These are phyloP conservation scores for Lactarius quietus DNA, from an alignment of 768 basidiomycete species.

Conservation along the genomic window DNA sequence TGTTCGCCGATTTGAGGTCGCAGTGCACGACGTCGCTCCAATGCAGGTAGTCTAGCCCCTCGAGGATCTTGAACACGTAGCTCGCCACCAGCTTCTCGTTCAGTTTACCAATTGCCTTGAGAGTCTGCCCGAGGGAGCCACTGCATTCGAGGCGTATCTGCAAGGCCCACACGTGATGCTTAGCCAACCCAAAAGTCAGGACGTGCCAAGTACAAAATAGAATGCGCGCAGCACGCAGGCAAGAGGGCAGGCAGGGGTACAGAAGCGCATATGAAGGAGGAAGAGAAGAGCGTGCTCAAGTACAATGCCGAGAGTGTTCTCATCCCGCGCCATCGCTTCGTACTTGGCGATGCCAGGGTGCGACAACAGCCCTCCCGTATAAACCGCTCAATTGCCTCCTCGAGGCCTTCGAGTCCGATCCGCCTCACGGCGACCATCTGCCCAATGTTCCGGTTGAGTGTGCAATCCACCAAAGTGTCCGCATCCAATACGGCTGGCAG, in stretches of 20 bases:
- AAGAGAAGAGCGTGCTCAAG: too few relatives aligned
- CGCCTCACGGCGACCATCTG: slow-evolving; percentile 99
- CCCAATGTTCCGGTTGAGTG: slow-evolving; percentile 88
- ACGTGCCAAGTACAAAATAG: too few relatives aligned
- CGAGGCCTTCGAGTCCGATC: slow-evolving; percentile 84
- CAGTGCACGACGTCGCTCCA: slow-evolving; percentile 89
- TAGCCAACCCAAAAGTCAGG: too few relatives aligned
- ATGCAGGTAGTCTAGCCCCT: slow-evolving; percentile 93
- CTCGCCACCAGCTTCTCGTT: slow-evolving; percentile 89
- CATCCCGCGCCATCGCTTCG: slow-evolving; percentile 94
- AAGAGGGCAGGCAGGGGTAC: too few relatives aligned
- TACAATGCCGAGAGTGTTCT: too few relatives aligned
- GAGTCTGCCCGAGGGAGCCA: slow-evolving; percentile 88
- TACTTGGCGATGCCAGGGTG: slow-evolving; percentile 98
- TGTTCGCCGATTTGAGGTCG: slow-evolving; percentile 97
- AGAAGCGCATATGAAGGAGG: too few relatives aligned
- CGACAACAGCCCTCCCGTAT: slow-evolving; percentile 87
- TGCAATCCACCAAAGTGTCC: slow-evolving; percentile 98
- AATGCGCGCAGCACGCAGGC: too few relatives aligned
- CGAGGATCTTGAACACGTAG: slow-evolving; percentile 92
- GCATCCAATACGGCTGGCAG: slow-evolving; percentile 63
- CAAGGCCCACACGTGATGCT: too few relatives aligned
- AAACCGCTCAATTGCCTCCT: slow-evolving; percentile 86
- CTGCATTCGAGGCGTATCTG: slow-evolving; percentile 96
- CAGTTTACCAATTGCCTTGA: slow-evolving; percentile 90